These are phyloP conservation scores for Protomyces lactucae-debilis DNA, from an alignment of 1,139 yeast species.

Conservation along the genomic window DNA sequence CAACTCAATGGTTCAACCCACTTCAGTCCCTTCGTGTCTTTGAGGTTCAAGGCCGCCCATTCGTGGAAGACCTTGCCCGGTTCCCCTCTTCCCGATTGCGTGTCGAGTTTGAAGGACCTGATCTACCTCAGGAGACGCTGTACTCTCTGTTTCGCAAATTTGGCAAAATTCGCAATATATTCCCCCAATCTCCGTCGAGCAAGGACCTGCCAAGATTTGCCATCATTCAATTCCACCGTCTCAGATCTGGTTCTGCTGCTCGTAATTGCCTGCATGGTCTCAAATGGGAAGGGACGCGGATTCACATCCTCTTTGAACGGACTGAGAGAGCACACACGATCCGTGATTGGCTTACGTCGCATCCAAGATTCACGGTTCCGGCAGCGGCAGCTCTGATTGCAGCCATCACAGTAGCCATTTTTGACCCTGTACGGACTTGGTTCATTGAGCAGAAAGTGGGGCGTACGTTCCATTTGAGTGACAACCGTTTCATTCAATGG, in stretches of 20 bases:
- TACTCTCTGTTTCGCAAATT: constrained; percentile 73
- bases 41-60: constrained; percentile 86
- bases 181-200: constrained; percentile 47
- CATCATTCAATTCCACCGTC: constrained; percentile 50
- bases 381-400: constrained; percentile 59
- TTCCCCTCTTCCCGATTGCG: constrained; percentile 60
- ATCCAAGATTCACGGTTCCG: constrained; percentile 76
- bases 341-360: constrained; percentile 58
- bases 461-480: constrained; percentile 38
- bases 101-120: constrained; percentile 58
- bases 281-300: constrained; percentile 50
- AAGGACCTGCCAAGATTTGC: constrained; percentile 50
- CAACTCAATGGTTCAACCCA: constrained; percentile 40
- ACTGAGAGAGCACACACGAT: constrained; percentile 43
- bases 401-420: constrained; percentile 73
- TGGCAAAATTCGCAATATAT: constrained; percentile 73
- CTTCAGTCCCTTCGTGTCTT: constrained; percentile 49
- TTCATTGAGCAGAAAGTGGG: constrained; percentile 70
- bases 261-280: constrained; percentile 83
- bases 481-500: constrained; percentile 34
- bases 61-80: constrained; percentile 84
- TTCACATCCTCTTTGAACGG: constrained; percentile 72
- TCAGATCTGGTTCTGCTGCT: constrained; percentile 75
- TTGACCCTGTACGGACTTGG: constrained; percentile 87
- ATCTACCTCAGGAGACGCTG: constrained; percentile 73